phyloP scores from a whole-genome alignment of 805 yeast genomes.

The Starmerella ratchasimensis region DNA sequence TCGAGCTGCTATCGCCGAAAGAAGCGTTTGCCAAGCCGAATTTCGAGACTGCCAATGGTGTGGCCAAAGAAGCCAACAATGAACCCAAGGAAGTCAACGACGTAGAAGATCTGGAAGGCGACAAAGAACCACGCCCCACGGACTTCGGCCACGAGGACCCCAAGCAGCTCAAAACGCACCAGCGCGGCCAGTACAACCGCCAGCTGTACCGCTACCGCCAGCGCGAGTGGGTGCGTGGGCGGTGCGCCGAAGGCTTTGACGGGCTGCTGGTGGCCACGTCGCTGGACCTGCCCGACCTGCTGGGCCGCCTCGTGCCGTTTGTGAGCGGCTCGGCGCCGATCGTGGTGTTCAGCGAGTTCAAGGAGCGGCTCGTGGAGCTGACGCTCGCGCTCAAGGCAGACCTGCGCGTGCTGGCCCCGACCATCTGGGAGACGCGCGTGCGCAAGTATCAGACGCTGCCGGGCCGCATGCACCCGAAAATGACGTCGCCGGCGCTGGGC shows the following conservation, averaged over 20 bases:
- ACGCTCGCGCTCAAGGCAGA: slow-evolving; percentile 57
- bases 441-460: slow-evolving; percentile 85
- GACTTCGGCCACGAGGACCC: slow-evolving; percentile 33
- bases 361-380: slow-evolving; percentile 63
- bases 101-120: not conserved
- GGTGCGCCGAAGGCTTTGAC: slow-evolving; percentile 47
- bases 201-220: slow-evolving; percentile 41
- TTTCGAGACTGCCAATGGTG: no score
- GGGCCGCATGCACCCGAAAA: slow-evolving; percentile 85
- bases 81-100: no score
- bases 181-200: slow-evolving; percentile 53
- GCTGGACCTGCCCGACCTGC: slow-evolving; percentile 49
- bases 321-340: slow-evolving; percentile 79
- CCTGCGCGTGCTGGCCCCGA: slow-evolving; percentile 64
- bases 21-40: slow-evolving; percentile 30
- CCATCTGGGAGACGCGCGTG: slow-evolving; percentile 66
- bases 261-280: slow-evolving; percentile 64
- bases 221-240: slow-evolving; percentile 28
- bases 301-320: slow-evolving; percentile 47
- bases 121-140: not conserved
- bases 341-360: slow-evolving; percentile 67
- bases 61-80: no score
- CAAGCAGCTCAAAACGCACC: slow-evolving; percentile 41
- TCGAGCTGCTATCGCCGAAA: slow-evolving; percentile 76
- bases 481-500: slow-evolving; percentile 88